Evolutionary conservation across 495 filamentous ascomycete species (phyloP).

Genomic region (Annulohypoxylon maeteangense): DNA sequence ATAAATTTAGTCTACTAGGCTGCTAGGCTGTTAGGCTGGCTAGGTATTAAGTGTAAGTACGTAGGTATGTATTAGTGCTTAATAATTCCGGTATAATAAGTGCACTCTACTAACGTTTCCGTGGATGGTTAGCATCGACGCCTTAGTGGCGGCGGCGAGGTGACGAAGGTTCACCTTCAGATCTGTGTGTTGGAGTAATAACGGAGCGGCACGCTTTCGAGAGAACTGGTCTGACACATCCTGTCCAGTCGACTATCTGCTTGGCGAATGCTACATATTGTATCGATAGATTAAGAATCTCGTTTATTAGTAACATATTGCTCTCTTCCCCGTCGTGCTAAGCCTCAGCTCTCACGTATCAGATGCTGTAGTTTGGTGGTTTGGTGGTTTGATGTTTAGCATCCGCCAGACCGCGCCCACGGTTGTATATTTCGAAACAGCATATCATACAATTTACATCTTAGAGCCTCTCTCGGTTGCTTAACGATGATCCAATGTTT

Average conservation of each 20-base stretch:
- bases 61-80: no score
- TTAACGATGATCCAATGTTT: constrained; percentile 41
- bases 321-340: neutral
- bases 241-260: constrained; percentile 23
- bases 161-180: constrained; percentile 14
- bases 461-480: constrained; percentile 24
- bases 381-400: constrained; percentile 33
- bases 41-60: no score
- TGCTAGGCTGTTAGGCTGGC: no score
- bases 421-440: constrained; percentile 35
- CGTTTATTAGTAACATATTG: constrained; percentile 24
- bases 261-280: constrained; percentile 30
- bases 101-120: constrained; percentile 1
- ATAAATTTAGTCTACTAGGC: constrained; percentile 14
- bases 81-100: neutral
- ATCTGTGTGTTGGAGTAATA: constrained; percentile 23
- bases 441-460: constrained; percentile 41
- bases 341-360: constrained; percentile 20
- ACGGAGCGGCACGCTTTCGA: constrained; percentile 30
- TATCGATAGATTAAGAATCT: constrained; percentile 17
- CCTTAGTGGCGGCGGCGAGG: neutral
- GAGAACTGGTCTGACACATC: constrained; percentile 20
- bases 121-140: neutral
- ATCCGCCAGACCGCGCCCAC: constrained; percentile 22
- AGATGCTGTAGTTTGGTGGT: constrained; percentile 29